Base-by-base conservation (phyloP, 108 stramenopile species). In the Stephanodiscus minutulus region DNA sequence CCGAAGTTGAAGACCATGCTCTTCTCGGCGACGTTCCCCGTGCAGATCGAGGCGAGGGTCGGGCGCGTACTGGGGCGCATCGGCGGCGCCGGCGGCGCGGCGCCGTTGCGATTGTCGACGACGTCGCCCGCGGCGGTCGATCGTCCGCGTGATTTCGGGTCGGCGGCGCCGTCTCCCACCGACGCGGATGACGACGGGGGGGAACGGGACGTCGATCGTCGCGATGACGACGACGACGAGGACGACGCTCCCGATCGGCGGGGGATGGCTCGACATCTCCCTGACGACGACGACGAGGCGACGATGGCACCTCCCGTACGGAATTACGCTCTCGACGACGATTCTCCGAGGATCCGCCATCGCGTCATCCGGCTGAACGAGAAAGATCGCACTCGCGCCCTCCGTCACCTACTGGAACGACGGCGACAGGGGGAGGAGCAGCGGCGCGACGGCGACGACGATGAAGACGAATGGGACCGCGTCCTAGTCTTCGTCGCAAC, bases 11-110 rank as follows among this genome's bases (percentile, higher is more conserved):
- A 83, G 53, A 88, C 87, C 0, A 82, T 89, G 61, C 74, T 97
- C 55, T 96, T 97, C 71, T 93, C 93, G 0, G 97, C 97, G 6
- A 97, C 97, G 21, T 97, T 97, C 68, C 95, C 97, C 5, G 93
- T 94, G 59, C 76, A 91, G 20, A 91, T 96, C 61, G 93, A 91
- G 74, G 86, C 88, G 64, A 82, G 92, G 31, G 83, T 97, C 20
- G 88, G 91, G 36, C 75, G 82, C 50, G 69, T 97, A n/a, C 73
- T 97, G 12, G 81, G 83, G 22, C 73, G 87, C 12, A 77, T 93
- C 53, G 85, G 84, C 55, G 76, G 81, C 44, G 86, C 84, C 24
- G 88, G 86, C 1, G 79, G 56, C 29, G 54, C 55, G 12, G 49
- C 60, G 7, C 85, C 86, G 12, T 37, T 90, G 11, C 82, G 87